phyloP scores from a whole-genome alignment of 129 eudicot species.

The Cynara cardunculus region DNA sequence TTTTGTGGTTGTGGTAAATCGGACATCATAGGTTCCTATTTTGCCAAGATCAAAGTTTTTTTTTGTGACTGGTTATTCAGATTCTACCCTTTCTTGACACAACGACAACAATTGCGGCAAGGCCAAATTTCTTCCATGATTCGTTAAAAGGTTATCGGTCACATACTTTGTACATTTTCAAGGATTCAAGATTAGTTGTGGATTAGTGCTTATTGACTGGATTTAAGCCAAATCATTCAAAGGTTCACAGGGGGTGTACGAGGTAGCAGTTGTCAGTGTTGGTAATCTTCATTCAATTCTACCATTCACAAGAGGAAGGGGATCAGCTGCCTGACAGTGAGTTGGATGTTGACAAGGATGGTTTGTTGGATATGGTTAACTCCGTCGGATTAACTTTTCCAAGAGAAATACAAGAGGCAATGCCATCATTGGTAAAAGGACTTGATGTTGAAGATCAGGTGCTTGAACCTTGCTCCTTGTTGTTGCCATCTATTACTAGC shows the following conservation, averaged over 20 bases:
- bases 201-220: too few relatives aligned
- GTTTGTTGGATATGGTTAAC: constrained; percentile 54
- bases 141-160: too few relatives aligned
- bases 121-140: too few relatives aligned
- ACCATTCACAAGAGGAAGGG: constrained; percentile 74
- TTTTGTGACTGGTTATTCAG: too few relatives aligned
- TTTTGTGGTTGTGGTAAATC: too few relatives aligned
- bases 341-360: constrained; percentile 89
- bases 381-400: constrained; percentile 63
- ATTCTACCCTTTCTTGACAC: too few relatives aligned
- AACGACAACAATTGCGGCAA: too few relatives aligned
- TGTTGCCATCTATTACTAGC: constrained; percentile 66
- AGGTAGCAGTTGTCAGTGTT: constrained; percentile 94
- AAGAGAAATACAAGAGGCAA: constrained; percentile 66
- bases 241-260: constrained; percentile 98
- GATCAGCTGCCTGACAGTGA: constrained; percentile 92
- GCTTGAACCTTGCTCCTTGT: constrained; percentile 58
- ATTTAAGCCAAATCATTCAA: too few relatives aligned
- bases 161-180: too few relatives aligned
- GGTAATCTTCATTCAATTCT: constrained; percentile 73
- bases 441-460: constrained; percentile 76
- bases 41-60: too few relatives aligned
- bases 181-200: too few relatives aligned
- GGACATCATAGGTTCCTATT: too few relatives aligned
- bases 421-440: constrained; percentile 58